These are phyloP conservation scores for Cymbopogon flexuosus DNA, from an alignment of 202 grass and related monocot genomes.

Conservation along the genomic window DNA sequence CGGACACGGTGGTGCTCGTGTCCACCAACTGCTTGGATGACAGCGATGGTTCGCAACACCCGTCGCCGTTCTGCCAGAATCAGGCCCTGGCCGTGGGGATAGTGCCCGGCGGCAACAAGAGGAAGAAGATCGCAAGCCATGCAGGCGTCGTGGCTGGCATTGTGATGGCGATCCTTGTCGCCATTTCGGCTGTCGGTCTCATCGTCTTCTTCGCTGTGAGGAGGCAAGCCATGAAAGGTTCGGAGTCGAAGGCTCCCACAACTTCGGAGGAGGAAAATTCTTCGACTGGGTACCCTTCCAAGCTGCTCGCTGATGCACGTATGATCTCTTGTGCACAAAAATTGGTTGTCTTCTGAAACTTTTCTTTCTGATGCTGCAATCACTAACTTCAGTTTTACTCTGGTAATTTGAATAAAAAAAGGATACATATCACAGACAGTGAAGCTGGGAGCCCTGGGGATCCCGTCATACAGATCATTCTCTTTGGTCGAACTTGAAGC, in stretches of 20 bases:
- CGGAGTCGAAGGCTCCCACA: constrained; percentile 39
- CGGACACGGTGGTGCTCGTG: constrained; percentile 40
- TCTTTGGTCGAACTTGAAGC: constrained; percentile 87
- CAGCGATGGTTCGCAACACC: constrained; percentile 48
- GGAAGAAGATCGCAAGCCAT: constrained; percentile 27
- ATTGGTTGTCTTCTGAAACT: neutral
- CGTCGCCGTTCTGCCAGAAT: constrained; percentile 73
- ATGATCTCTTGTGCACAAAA: constrained; percentile 28
- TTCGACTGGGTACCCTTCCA: constrained; percentile 63
- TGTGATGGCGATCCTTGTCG: constrained; percentile 35
- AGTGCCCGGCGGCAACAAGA: constrained; percentile 24
- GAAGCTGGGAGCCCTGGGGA: constrained; percentile 83
- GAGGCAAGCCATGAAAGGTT: constrained; percentile 36
- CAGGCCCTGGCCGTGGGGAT: constrained; percentile 90
- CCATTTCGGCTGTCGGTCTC: constrained; percentile 29
- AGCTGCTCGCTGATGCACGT: constrained; percentile 80
- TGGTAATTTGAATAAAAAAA: constrained; percentile 27
- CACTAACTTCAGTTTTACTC: neutral
- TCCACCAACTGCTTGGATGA: constrained; percentile 61
- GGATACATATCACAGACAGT: constrained; percentile 88
- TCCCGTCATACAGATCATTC: constrained; percentile 78
- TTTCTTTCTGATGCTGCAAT: neutral
- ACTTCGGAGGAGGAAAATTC: constrained; percentile 53
- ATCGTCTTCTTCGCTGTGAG: constrained; percentile 49
- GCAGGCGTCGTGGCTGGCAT: constrained; percentile 33